These are phyloP conservation scores for Lepidium africanum DNA, from an alignment of 345 rosid species.

Conservation along the genomic window DNA sequence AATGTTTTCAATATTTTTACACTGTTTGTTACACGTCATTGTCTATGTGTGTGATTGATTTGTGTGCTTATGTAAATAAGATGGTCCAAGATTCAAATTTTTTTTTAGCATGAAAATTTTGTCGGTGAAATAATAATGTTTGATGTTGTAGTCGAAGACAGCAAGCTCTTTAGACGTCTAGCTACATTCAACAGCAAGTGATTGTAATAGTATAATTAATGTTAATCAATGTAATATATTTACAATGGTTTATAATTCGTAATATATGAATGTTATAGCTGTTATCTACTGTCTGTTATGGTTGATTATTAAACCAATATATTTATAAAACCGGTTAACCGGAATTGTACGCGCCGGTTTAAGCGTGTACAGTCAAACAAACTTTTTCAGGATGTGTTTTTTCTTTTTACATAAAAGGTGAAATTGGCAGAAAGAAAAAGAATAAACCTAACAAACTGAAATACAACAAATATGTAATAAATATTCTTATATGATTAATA, in stretches of 20 bases:
- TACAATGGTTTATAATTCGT: background rate
- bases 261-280: background rate
- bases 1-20: conserved; percentile 6
- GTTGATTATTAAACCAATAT: background rate
- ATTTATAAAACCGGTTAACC: background rate
- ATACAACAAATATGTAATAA: background rate
- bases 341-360: background rate
- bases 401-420: background rate
- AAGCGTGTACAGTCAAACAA: background rate
- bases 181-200: background rate
- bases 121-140: background rate
- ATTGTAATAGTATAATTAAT: too few species aligned
- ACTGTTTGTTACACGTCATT: conserved; percentile 21
- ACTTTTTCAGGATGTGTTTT: background rate
- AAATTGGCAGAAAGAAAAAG: conserved; percentile 6
- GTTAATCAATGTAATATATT: background rate
- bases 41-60: background rate
- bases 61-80: background rate
- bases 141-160: background rate
- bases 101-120: background rate
- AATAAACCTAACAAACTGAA: conserved; percentile 5
- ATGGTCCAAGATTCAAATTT: background rate
- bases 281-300: background rate
- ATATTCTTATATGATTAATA: background rate
- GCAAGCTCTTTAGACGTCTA: background rate